phyloP scores from a whole-genome alignment of 257 asterid species.

The Ilex asprella region DNA sequence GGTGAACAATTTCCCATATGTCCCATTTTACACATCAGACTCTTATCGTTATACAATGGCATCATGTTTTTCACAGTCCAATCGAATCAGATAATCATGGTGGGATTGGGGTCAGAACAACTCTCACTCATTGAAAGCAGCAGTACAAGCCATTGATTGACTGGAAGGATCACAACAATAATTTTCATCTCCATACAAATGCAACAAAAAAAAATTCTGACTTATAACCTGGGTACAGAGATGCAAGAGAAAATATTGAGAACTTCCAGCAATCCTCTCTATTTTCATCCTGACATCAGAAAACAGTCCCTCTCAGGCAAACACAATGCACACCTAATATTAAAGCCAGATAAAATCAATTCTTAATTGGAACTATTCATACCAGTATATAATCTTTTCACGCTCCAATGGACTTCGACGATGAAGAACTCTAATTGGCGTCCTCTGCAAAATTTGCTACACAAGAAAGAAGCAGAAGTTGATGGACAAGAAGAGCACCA shows the following conservation, averaged over 20 bases:
- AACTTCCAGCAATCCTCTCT: slow-evolving; percentile 62
- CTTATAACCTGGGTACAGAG: slow-evolving; percentile 83
- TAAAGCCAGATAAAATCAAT: background rate
- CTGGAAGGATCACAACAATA: background rate
- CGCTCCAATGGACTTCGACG: slow-evolving; percentile 95
- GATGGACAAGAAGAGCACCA: slow-evolving; percentile 3
- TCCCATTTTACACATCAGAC: background rate
- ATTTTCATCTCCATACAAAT: background rate
- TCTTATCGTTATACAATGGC: background rate
- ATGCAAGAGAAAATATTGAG: slow-evolving; percentile 71
- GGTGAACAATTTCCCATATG: too few species aligned
- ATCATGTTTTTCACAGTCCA: too few species aligned
- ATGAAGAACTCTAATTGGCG: slow-evolving; percentile 97
- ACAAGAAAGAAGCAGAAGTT: slow-evolving; percentile 14
- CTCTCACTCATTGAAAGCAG: too few species aligned
- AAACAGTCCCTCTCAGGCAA: slow-evolving; percentile 1
- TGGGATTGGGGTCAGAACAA: too few species aligned
- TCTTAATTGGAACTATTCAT: slow-evolving; percentile 13
- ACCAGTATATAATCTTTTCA: slow-evolving; percentile 80
- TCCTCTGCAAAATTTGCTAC: slow-evolving; percentile 78
- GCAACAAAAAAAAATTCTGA: background rate
- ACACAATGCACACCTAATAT: background rate
- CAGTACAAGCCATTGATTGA: too few species aligned
- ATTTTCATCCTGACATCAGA: slow-evolving; percentile 60
- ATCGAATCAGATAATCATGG: background rate